Evolutionary conservation across 1,139 yeast species (phyloP).

Genomic region (Taphrina confusa): DNA sequence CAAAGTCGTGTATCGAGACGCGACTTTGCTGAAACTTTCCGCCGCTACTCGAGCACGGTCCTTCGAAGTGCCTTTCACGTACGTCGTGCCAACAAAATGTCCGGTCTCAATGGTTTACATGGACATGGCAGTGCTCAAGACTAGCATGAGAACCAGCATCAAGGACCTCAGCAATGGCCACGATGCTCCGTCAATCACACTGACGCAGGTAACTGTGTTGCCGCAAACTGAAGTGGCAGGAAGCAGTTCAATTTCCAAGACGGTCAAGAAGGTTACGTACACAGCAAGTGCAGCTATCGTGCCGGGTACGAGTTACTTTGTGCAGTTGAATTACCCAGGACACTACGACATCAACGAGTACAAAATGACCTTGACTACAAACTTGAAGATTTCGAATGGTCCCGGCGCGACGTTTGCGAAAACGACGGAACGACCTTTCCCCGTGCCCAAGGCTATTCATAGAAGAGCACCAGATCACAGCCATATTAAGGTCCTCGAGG

Average conservation of each 20-base stretch:
- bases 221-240: neutral
- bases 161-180: conserved; percentile 2
- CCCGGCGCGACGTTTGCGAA: neutral
- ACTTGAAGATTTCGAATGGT: neutral
- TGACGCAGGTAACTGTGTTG: neutral
- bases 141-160: neutral
- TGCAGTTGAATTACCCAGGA: conserved; percentile 3
- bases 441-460: neutral
- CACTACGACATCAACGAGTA: neutral
- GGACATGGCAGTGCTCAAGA: neutral
- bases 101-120: neutral
- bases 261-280: neutral
- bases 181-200: neutral
- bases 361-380: neutral
- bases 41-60: neutral
- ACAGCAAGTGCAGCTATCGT: neutral
- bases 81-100: neutral
- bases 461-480: neutral
- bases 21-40: neutral
- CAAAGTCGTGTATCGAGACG: neutral
- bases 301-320: conserved; percentile 1
- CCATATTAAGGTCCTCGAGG: neutral
- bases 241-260: neutral
- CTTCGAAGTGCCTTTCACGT: conserved; percentile 6
- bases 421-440: neutral